Conservation (phyloP, 2,329 filamentous ascomycete species). For the Botryotinia globosa region DNA sequence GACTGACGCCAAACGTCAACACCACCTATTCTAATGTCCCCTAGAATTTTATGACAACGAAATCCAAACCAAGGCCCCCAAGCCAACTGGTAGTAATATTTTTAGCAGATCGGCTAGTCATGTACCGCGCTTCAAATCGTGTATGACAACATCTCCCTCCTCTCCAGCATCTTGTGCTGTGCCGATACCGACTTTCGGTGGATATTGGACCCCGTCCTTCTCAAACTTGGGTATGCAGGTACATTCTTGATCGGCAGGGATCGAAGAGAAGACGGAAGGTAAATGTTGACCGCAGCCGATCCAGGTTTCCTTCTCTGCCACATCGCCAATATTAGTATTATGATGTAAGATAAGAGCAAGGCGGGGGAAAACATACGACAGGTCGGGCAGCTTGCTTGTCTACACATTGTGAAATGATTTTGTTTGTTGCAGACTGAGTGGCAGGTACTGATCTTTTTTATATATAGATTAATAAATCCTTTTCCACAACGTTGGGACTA, state of each 20-base stretch:
- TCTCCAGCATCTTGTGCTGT: slow-evolving; percentile 19
- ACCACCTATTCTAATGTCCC: too few species aligned
- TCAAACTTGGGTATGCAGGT: slow-evolving; percentile 51
- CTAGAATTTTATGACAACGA: background rate
- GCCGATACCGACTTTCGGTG: slow-evolving; percentile 46
- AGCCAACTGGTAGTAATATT: background rate
- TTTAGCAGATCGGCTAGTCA: slow-evolving; percentile 14
- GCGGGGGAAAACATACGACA: slow-evolving; percentile 45
- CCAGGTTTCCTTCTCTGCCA: slow-evolving; percentile 51
- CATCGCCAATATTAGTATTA: background rate
- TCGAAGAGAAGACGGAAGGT: slow-evolving; percentile 50
- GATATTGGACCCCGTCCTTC: slow-evolving; percentile 51
- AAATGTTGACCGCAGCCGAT: slow-evolving; percentile 52
- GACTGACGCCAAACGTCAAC: background rate
- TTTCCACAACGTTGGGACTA: background rate
- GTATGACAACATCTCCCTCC: slow-evolving; percentile 16
- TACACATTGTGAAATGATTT: slow-evolving; percentile 46
- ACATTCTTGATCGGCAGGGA: slow-evolving; percentile 52
- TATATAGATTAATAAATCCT: background rate
- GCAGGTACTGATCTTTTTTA: background rate
- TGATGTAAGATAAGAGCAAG: slow-evolving; percentile 13
- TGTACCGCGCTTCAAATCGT: slow-evolving; percentile 12
- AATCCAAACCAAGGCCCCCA: background rate
- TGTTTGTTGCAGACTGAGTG: background rate
- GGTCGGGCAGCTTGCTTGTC: slow-evolving; percentile 47